Conservation (phyloP, 2,329 filamentous ascomycete species). For the Dothidotthia symphoricarpi region DNA sequence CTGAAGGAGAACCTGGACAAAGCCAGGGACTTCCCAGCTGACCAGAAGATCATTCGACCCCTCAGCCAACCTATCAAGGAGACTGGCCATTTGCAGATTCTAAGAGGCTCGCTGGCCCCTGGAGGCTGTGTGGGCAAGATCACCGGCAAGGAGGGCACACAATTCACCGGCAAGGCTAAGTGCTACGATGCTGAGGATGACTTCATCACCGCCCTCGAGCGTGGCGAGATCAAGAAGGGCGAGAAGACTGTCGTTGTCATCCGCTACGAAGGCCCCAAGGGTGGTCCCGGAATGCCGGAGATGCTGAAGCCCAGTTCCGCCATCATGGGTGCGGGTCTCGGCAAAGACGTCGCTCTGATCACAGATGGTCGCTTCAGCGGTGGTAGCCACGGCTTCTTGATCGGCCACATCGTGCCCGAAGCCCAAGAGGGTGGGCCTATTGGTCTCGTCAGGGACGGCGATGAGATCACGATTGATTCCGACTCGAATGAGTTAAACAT, state of each 20-base stretch:
- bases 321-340: slow-evolving; percentile 71
- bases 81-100: slow-evolving; percentile 71
- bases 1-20: slow-evolving; percentile 53
- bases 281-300: slow-evolving; percentile 72
- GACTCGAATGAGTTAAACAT: slow-evolving; percentile 67
- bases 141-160: slow-evolving; percentile 70
- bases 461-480: slow-evolving; percentile 78
- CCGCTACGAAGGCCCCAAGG: slow-evolving; percentile 71
- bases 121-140: slow-evolving; percentile 73
- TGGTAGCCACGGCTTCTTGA: slow-evolving; percentile 81
- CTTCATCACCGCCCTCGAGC: slow-evolving; percentile 66
- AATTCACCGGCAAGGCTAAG: slow-evolving; percentile 67
- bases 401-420: slow-evolving; percentile 84
- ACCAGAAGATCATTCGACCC: slow-evolving; percentile 69
- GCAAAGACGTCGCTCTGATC: slow-evolving; percentile 70
- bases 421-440: slow-evolving; percentile 84
- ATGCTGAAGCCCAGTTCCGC: slow-evolving; percentile 71
- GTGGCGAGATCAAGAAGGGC: slow-evolving; percentile 68
- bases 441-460: slow-evolving; percentile 76
- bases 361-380: slow-evolving; percentile 77
- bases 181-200: slow-evolving; percentile 69
- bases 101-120: slow-evolving; percentile 67
- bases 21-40: slow-evolving; percentile 62
- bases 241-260: slow-evolving; percentile 77
- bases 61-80: slow-evolving; percentile 67